Evolutionary conservation across 441 rosid genomes (phyloP).

Genomic region (Populus trichocarpa): DNA sequence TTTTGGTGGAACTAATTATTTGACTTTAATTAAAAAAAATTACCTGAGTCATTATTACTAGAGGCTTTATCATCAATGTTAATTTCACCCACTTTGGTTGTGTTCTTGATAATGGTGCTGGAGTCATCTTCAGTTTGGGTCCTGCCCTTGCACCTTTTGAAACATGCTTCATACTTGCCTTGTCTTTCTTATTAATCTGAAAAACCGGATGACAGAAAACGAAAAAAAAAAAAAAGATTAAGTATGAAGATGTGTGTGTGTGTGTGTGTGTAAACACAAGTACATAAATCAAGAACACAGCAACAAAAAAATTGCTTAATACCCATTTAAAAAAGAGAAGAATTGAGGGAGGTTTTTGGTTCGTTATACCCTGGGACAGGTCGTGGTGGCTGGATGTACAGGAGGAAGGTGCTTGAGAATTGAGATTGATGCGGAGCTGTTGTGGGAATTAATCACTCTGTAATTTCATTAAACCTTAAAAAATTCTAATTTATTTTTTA

Average conservation of each 20-base stretch:
- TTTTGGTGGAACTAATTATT: too few relatives aligned
- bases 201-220: too few relatives aligned
- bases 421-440: constrained; percentile 1
- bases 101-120: too few relatives aligned
- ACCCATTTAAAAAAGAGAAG: not conserved
- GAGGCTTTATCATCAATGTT: not conserved
- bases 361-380: constrained; percentile 11
- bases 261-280: too few relatives aligned
- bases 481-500: too few relatives aligned
- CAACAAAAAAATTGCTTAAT: not conserved
- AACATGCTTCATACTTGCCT: too few relatives aligned
- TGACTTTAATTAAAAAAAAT: not conserved
- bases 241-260: too few relatives aligned
- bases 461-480: too few relatives aligned
- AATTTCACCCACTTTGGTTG: not conserved
- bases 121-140: too few relatives aligned
- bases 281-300: not conserved
- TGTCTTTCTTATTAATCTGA: too few relatives aligned
- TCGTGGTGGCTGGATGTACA: constrained; percentile 11
- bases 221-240: too few relatives aligned
- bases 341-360: not conserved
- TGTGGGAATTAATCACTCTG: not conserved
- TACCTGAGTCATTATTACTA: not conserved
- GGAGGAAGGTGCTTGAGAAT: constrained; percentile 29
- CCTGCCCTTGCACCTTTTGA: too few relatives aligned